phyloP scores from a whole-genome alignment of 192 early-diverging fungal genomes.

The Entomortierella lignicola region DNA sequence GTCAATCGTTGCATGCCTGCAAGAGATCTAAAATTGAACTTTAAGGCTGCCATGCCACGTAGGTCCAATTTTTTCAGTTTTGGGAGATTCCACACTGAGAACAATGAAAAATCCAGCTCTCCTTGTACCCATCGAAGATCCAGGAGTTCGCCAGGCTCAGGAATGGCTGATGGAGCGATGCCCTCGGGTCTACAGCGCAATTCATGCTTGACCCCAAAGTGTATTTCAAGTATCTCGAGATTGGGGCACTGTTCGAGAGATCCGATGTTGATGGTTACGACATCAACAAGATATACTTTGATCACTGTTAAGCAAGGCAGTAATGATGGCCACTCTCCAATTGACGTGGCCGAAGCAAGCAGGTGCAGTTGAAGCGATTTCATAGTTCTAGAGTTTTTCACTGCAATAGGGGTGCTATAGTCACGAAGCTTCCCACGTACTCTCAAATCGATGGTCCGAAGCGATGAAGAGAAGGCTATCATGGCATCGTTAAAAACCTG shows the following conservation, averaged over 20 bases:
- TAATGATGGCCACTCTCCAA: not conserved
- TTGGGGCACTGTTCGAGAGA: constrained; percentile 13
- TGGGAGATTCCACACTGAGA: constrained; percentile 5
- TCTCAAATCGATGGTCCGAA: not conserved
- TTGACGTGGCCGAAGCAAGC: not conserved
- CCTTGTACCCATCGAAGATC: not conserved
- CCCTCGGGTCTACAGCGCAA: not conserved
- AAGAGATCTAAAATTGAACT: not conserved
- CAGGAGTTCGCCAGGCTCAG: not conserved
- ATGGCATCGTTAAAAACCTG: constrained; percentile 14
- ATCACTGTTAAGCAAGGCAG: constrained; percentile 1
- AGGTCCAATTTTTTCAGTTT: no score
- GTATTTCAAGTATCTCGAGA: constrained; percentile 1
- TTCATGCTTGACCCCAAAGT: not conserved
- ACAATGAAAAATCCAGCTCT: not conserved
- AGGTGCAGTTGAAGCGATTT: not conserved
- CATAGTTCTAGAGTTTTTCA: not conserved
- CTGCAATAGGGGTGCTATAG: not conserved
- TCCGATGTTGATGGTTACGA: not conserved
- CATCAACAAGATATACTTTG: not conserved
- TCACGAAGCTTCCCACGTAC: not conserved
- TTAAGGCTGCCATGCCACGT: not conserved
- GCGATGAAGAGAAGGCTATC: constrained; percentile 4
- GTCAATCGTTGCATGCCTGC: not conserved
- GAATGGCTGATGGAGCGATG: no score